Evolutionary conservation across 139 green algal species (phyloP), one percentile per base, ranked within the genome.

Genomic region (Trebouxia sp.): DNA sequence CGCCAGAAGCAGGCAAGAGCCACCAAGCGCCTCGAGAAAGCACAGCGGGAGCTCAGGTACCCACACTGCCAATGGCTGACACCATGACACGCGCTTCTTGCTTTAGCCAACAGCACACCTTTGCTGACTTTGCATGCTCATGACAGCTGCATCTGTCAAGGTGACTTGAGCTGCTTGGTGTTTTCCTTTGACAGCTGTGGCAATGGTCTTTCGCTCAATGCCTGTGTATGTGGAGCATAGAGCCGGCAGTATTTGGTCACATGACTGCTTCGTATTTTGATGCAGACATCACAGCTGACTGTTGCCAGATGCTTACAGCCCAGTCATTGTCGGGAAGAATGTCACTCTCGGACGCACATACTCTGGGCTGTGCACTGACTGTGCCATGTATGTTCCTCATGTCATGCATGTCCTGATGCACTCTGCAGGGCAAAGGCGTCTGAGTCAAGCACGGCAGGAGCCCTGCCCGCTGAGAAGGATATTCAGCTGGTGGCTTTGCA

Each of bases 1-100:
- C 72, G 37, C 9, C 86, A 88, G 56, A 91, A 93, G 80, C 69
- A 84, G 42, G 50, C 45, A 15, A 83, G 91, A 56, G 89, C 89
- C 32, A 39, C 7, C 30, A 62, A 14, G 45, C 48, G 72, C 11
- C 28, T 65, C 14, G 24, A 79, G 45, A 79, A 66, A 47, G 12
- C 65, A 28, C 72, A 65, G 45, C 30, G 72, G 32, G 72, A 79
- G 1, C 15, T 79, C 5, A 62, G 45, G 72, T 79, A 17, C 22
- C 26, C 56, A 41, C 1, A 38, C 39, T 30, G 24, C 24, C 10
- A 24, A 38, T 45, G 26, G 12, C 28, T 43, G 35, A n/a, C 65
- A 48, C 26, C 28, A 39, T 72, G 62, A 32, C 12, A 26, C 65
- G 28, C 12, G 8, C 50, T 58, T 58, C 20, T 28, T 3, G 4